These are phyloP conservation scores for Schizosaccharomyces octosporus DNA, from an alignment of 805 yeast species.

Conservation along the genomic window DNA sequence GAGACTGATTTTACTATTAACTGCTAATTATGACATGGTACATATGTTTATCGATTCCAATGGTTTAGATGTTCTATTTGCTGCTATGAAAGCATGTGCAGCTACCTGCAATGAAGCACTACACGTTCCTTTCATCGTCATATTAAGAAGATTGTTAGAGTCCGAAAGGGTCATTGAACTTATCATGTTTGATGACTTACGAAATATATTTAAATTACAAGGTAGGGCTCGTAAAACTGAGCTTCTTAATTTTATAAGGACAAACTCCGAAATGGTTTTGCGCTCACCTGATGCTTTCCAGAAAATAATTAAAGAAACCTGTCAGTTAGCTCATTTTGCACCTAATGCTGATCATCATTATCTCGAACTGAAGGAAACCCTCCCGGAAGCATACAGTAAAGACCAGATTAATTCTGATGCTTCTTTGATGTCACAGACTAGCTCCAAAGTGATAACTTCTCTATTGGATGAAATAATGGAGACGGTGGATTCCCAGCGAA, in stretches of 20 bases:
- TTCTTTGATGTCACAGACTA: background rate
- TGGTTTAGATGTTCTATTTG: background rate
- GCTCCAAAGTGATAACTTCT: background rate
- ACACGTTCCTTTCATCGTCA: background rate
- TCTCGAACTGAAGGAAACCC: background rate
- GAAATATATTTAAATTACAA: slow-evolving; percentile 6
- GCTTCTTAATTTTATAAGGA: background rate
- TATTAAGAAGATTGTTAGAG: background rate
- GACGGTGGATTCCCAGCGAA: background rate
- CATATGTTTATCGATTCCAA: background rate
- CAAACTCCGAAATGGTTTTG: slow-evolving; percentile 2
- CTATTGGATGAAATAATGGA: background rate
- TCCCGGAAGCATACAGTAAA: background rate
- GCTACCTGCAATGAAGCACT: background rate
- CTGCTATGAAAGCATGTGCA: background rate
- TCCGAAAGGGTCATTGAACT: background rate
- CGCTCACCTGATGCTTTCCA: slow-evolving; percentile 6
- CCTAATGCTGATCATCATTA: background rate
- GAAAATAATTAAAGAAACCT: slow-evolving; percentile 5
- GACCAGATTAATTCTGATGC: background rate
- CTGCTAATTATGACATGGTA: background rate
- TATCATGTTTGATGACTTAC: background rate
- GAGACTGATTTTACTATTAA: background rate
- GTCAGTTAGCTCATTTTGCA: slow-evolving; percentile 1
- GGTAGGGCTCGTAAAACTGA: slow-evolving; percentile 6